Evolutionary conservation across 2,329 filamentous ascomycete genomes (phyloP), one percentile per base, ranked within the genome.

Genomic region (Phaeosphaeria sp.): DNA sequence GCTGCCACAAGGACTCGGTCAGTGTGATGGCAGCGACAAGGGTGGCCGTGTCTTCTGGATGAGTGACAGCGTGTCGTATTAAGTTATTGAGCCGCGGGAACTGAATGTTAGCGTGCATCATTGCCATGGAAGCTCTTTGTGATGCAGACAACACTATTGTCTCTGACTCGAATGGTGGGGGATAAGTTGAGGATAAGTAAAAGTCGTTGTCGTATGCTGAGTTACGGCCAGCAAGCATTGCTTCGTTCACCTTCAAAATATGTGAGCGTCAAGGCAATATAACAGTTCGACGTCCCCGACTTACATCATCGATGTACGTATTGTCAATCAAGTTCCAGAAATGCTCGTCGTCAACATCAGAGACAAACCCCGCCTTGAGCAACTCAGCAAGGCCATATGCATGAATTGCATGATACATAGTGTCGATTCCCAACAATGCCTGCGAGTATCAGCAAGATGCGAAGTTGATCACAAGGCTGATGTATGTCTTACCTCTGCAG

Each of bases 231-330:
- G 63, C 58, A 8, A 75, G 49, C 57, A 73, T 66, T 7, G 69
- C 65, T 61, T 75, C 73, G 2, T 68, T 60, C 7, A 74, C 72
- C 73, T 75, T 25, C 6, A 6, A 11, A 11, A 43, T 72, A 5
- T 71, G 57, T 33, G 24, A 18, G 30, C 11, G 6, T 5, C 4
- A 8, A 17, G 6, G 9, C 17, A 25, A 40, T 22, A 3, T 18
- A n/a, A 33, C 25, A 5, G 40, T 40, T 36, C 1, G 18, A 21
- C 11, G 27, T 24, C 24, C 7, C 8, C n/a, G n/a, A 63, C 66
- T 61, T 49, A 74, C 73, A 36, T 75, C 73, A n/a, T 75, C 73
- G 7, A 69, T 61, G 21, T 75, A 75, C 2, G 71, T 70, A 43
- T 72, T 70, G 21, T 75, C 71, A n/a, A 75, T 60, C 2, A 74